Evolutionary conservation across 2,329 filamentous ascomycete species (phyloP), one percentile per base, ranked within the genome.

Genomic region (Talaromyces sp.): DNA sequence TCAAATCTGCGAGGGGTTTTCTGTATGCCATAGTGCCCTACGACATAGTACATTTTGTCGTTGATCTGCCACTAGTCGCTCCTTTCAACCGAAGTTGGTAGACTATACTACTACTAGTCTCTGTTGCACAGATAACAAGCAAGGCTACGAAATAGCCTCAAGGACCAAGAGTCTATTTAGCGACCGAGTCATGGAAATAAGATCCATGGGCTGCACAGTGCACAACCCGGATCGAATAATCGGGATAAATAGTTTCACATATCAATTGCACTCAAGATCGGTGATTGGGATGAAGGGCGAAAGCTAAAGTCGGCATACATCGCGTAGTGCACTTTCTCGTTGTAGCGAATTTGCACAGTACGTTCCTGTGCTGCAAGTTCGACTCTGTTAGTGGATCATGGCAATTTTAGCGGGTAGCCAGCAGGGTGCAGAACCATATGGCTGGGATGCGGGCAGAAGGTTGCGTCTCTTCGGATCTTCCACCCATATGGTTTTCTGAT

Each of bases 1-100:
- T 63, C 50, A 63, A 54, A 63, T 63, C 50, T 63, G 61, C 50
- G 61, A 63, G 61, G 61, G 50, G 60, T 63, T 24, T 43, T 41
- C 45, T 62, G 43, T 59, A 52, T 56, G 49, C n/a, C 49, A 57
- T 33, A 43, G 61, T 57, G 19, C 19, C 33, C 33, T 37, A 8
- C 33, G 5, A 37, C n/a, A 10, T 19, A 54, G 50, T 56, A 24
- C 11, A 9, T 19, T 27, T 61, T 24, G 37, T n/a, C 31, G 27
- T 33, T n/a, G 60, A 62, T 62, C 60, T 56, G 33, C n/a, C 27
- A 31, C 27, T 31, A 31, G 27, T 31, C 7, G 27, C 3, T 31
- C 27, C 27, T 31, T 31, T 31, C 27, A 31, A 31, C 27, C 4
- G 27, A 6, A 31, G 5, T 31, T 31, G 7, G 27, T 31, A 31